phyloP scores from a whole-genome alignment of 805 yeast genomes.

The Lachancea sp. region DNA sequence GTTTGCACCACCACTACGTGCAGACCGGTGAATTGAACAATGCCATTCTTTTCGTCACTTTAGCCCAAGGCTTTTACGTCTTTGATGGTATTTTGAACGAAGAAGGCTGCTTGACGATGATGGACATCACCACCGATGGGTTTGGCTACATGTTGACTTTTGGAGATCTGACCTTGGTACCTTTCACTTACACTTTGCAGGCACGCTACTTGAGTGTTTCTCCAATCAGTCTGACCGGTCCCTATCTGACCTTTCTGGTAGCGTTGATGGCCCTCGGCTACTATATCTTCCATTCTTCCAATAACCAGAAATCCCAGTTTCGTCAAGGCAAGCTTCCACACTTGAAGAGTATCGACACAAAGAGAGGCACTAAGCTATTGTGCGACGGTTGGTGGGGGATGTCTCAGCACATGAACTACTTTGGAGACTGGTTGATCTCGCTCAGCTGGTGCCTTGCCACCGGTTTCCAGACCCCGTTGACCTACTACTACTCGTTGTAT shows the following conservation, averaged over 20 bases:
- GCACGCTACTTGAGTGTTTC: slow-evolving; percentile 70
- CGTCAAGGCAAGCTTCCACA: slow-evolving; percentile 68
- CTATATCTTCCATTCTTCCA: slow-evolving; percentile 76
- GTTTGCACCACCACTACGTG: slow-evolving; percentile 75
- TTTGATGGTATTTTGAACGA: slow-evolving; percentile 91
- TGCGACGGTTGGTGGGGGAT: slow-evolving; percentile 95
- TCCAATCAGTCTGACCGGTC: slow-evolving; percentile 47
- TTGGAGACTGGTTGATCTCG: slow-evolving; percentile 93
- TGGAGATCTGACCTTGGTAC: slow-evolving; percentile 90
- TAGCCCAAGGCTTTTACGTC: slow-evolving; percentile 73
- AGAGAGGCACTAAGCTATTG: slow-evolving; percentile 71
- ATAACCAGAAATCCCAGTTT: slow-evolving; percentile 78
- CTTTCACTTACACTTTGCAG: slow-evolving; percentile 85
- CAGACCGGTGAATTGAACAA: slow-evolving; percentile 54
- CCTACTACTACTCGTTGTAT: slow-evolving; percentile 81
- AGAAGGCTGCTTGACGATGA: slow-evolving; percentile 85
- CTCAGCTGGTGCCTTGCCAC: slow-evolving; percentile 91
- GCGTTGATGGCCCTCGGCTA: slow-evolving; percentile 56
- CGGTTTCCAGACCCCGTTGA: slow-evolving; percentile 70
- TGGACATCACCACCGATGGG: slow-evolving; percentile 94
- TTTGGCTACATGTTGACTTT: slow-evolving; percentile 94
- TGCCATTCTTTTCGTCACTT: slow-evolving; percentile 62
- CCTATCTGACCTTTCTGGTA: slow-evolving; percentile 37
- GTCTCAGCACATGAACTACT: slow-evolving; percentile 88
- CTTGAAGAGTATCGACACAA: slow-evolving; percentile 63